Base-by-base conservation (phyloP, 129 eudicot genomes). In the Arctium lappa region DNA sequence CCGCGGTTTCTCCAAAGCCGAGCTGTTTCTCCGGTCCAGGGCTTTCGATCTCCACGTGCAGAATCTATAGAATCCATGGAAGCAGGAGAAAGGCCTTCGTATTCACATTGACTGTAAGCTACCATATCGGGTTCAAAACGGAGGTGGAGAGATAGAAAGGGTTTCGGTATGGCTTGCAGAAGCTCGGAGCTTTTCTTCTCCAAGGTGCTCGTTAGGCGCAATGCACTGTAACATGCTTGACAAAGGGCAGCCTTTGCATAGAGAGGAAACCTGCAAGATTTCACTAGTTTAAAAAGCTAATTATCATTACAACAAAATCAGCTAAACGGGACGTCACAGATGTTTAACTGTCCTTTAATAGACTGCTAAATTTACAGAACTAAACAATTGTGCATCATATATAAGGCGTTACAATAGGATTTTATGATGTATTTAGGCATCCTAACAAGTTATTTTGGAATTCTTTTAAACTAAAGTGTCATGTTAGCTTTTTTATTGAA, bases 41-140 rank as follows among this genome's bases (percentile, higher is more conserved):
- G 98, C 81, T 96, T 91, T 16, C 99, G 85, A 50, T 96, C 98
- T 68, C 89, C 97, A 8, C 94, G 91, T 53, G 91, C 92, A 72
- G 98, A 88, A 5, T 93, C 95, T 50, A 93, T 90, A 12, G 97
- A 92, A 80, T 89, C 77, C 87, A 89, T 73, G 73, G 99, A 93
- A 16, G 83, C 72, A 15, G 85, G 89, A 60, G 97, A 91, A 42
- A 96, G 95, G 40, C 87, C 87, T 1, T 81, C 40, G 76, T 93
- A 96, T 83, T 93, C 89, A 29, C 99, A 96, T 81, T 96, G 99
- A 82, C 99, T 96, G 73, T 93, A 96, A 31, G 98, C 99, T 82
- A 96, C 99, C 99, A 96, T 96, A 87, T 96, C 99, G 0, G 99
- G 99, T 82, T 96, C 99, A 78, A 96, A 96, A 22, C 99, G 98